Base-by-base conservation (phyloP, 2,329 filamentous ascomycete genomes). In the Phaeosphaeria sp. region DNA sequence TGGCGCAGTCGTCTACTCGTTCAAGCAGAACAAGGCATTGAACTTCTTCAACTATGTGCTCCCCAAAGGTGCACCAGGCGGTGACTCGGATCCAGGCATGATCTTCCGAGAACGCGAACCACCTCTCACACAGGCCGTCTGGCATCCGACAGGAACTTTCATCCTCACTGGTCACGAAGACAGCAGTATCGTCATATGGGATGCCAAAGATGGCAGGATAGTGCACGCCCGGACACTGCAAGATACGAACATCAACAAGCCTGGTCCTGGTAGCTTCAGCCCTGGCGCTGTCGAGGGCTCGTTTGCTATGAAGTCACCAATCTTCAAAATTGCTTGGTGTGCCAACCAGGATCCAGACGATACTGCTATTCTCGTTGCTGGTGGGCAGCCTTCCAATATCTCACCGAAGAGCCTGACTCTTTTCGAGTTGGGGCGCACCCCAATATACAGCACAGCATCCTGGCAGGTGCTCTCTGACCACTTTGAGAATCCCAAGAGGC, bases 81-180 rank as follows among this genome's bases (percentile, higher is more conserved):
- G 79, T 58, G 87, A 89, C 72, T 81, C 84, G 11, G 91, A 92
- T 71, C 86, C 88, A 25, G 78, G 84, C 40, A 83, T 84, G 6
- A 78, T 87, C 36, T 86, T 88, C 55, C 84, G 84, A 15, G 74
- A 85, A 57, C 87, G 93, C 50, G 87, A 84, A 66, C 95, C 94
- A 15, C 86, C 85, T 56, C 78, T 98, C 60, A 92, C 89, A 1
- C 91, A 96, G 66, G 93, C 92, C 1, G 77, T 94, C 17, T 99
- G 94, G 93, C 95, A 99, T 79, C 95, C 95, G 0, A 96, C 92
- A 1, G 95, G 93, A 0, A 96, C 92, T 0, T 97, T 97, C 69
- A 80, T 97, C 39, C 74, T 95, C 64, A 96, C 92, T 0, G 91
- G 89, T 1, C 91, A 97, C 72, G 93, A 97, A 55, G 95, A 99